Base-by-base conservation (phyloP, 2,329 filamentous ascomycete genomes). In the Aureobasidium vineae region DNA sequence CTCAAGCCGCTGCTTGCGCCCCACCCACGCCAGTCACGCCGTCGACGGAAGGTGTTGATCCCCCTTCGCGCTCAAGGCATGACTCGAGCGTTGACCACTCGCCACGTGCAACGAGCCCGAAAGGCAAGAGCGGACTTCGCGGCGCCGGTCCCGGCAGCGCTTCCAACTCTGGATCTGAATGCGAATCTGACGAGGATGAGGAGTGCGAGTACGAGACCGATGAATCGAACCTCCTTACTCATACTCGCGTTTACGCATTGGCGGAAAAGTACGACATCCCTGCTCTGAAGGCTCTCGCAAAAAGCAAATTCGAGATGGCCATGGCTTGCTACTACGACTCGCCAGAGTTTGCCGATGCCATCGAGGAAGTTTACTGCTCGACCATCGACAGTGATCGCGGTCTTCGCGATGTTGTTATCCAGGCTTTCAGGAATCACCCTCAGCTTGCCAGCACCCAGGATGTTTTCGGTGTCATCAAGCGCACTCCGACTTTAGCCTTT, bases 251-350 rank as follows among this genome's bases (percentile, higher is more conserved):
- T 45, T 83, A 83, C 70, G 80, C 80, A 40, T 76, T 83, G 28
- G 81, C 80, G 11, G 81, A 83, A 71, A 83, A 83, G 75, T 83
- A 82, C 71, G 80, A 79, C 68, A 81, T 83, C 60, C 73, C 77
- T 31, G 77, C 79, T 38, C 73, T 83, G 47, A 83, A 83, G 72
- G 71, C 74, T 10, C 75, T 83, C 33, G 78, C 81, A 43, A 75
- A 74, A 66, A 75, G 72, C 56, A 83, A 83, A 70, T 83, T 82
- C 70, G 77, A 80, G 47, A 74, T 77, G 66, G 77, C 81, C 54
- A 73, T 81, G 63, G 76, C 79, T 23, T 75, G 76, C 69, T 79
- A 81, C 69, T 77, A 79, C 70, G 74, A 76, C 66, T 79, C 77
- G 65, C 72, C 77, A 7, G 81, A 83, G 64, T 76, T 83, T 41